Evolutionary conservation across 2,329 filamentous ascomycete genomes (phyloP).

Genomic region (Exophiala viscosa): DNA sequence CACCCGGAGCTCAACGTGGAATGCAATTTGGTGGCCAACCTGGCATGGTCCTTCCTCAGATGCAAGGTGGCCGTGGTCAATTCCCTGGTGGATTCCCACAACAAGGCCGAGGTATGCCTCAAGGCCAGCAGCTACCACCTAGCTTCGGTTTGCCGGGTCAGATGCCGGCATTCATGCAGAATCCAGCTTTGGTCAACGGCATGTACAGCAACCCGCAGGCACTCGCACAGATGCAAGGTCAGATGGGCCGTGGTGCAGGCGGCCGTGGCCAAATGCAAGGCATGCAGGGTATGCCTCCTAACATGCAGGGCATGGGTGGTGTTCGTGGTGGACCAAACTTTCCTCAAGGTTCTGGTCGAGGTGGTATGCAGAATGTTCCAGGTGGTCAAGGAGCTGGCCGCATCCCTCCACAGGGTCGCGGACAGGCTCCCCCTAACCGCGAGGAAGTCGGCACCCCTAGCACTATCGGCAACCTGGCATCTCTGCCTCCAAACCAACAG

Average conservation of each 20-base stretch:
- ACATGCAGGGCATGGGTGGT: conserved; percentile 54
- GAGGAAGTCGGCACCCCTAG: conserved; percentile 38
- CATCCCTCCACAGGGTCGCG: conserved; percentile 38
- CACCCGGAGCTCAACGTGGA: conserved; percentile 50
- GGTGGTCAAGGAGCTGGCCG: conserved; percentile 36
- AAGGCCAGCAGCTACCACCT: conserved; percentile 79
- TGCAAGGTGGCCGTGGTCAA: conserved; percentile 77
- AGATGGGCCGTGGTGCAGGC: conserved; percentile 64
- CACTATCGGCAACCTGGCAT: conserved; percentile 50
- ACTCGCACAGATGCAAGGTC: conserved; percentile 65
- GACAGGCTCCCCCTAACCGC: conserved; percentile 36
- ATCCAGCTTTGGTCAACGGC: conserved; percentile 70
- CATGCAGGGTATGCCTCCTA: conserved; percentile 70
- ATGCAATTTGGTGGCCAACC: conserved; percentile 58
- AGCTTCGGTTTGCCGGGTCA: conserved; percentile 78
- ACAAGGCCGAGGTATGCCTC: conserved; percentile 78
- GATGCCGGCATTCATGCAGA: conserved; percentile 52
- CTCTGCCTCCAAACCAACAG: conserved; percentile 69
- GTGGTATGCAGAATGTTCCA: conserved; percentile 41
- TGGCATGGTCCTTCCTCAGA: conserved; percentile 59
- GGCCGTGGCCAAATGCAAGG: conserved; percentile 65
- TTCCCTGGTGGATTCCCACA: conserved; percentile 76
- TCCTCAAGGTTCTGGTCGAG: conserved; percentile 41
- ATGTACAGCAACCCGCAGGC: conserved; percentile 52
- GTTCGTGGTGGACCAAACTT: conserved; percentile 48